Evolutionary conservation across 139 green algal genomes (phyloP).

Genomic region (Gonium pectorale): DNA sequence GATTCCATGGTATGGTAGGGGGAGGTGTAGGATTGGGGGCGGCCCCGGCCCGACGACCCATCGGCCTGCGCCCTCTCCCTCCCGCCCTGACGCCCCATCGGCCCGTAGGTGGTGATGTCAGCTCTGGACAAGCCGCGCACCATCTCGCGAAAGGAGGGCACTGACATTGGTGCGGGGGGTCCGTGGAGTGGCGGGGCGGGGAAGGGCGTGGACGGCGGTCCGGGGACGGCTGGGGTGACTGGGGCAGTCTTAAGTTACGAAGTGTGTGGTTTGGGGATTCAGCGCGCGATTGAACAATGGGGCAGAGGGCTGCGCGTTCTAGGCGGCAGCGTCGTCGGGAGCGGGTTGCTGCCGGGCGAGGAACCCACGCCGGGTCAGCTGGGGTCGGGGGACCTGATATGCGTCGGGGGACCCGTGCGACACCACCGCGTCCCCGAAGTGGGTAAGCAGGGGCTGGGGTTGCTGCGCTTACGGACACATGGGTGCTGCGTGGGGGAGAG

Average conservation of each 20-base stretch:
- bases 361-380: too few species aligned
- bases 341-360: not conserved
- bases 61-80: not conserved
- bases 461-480: too few species aligned
- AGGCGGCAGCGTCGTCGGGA: not conserved
- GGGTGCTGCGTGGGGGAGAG: too few species aligned
- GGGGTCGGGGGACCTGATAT: too few species aligned
- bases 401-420: too few species aligned
- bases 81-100: not conserved
- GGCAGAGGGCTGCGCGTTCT: not conserved
- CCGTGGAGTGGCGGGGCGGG: not conserved
- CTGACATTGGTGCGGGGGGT: constrained; percentile 72
- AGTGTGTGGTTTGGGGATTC: not conserved
- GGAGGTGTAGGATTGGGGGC: not conserved
- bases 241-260: constrained; percentile 30
- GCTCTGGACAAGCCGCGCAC: constrained; percentile 77
- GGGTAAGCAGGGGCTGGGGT: too few species aligned
- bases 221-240: too few species aligned
- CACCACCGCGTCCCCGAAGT: too few species aligned
- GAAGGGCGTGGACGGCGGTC: too few species aligned
- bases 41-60: not conserved
- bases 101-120: constrained; percentile 69
- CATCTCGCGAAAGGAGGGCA: constrained; percentile 79
- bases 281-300: not conserved
- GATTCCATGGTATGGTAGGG: not conserved